Conservation (phyloP, 257 asterid species). For the Striga asiatica region DNA sequence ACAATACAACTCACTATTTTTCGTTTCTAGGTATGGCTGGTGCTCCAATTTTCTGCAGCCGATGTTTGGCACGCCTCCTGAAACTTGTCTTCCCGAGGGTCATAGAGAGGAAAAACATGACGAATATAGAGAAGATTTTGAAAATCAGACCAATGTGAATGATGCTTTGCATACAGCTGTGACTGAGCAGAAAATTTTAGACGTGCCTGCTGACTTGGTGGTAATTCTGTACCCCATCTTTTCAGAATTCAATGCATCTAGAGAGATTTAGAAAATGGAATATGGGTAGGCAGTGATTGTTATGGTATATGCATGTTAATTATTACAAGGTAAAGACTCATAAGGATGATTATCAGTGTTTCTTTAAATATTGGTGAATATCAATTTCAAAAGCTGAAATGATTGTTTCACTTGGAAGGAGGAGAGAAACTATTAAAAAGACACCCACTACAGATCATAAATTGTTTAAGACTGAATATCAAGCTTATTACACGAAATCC, state of each 20-base stretch:
- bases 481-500: too few species aligned
- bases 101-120: constrained; percentile 12
- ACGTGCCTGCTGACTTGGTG: constrained; percentile 19
- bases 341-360: not conserved
- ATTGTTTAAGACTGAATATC: too few species aligned
- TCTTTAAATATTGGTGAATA: not conserved
- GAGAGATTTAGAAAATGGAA: constrained; percentile 2
- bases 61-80: constrained; percentile 21
- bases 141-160: constrained; percentile 18
- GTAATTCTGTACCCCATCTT: constrained; percentile 27
- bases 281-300: not conserved
- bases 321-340: not conserved
- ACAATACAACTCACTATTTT: constrained; percentile 6
- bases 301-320: not conserved
- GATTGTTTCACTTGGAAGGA: too few species aligned
- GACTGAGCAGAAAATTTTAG: constrained; percentile 26
- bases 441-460: too few species aligned
- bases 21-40: constrained; percentile 73
- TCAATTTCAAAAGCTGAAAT: constrained; percentile 2
- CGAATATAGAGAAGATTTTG: constrained; percentile 22
- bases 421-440: too few species aligned
- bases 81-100: constrained; percentile 25
- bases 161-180: constrained; percentile 23
- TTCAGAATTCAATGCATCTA: not conserved
- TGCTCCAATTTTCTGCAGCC: constrained; percentile 27